Conservation (phyloP, 495 filamentous ascomycete species). For the Letharia lupina region DNA sequence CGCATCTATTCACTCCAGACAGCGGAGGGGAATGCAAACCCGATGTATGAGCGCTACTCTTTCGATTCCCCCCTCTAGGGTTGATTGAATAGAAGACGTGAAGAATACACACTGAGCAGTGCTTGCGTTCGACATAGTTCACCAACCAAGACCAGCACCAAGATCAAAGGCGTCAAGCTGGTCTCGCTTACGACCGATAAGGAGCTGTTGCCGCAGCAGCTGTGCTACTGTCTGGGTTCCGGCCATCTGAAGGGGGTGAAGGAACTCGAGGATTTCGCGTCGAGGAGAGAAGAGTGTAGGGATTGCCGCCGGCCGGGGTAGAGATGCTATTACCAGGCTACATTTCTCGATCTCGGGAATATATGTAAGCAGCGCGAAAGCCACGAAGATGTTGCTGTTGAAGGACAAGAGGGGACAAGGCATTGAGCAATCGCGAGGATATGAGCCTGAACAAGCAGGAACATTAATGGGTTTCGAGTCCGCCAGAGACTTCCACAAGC, state of each 20-base stretch:
- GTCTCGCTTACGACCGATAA: neutral
- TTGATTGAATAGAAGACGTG: neutral
- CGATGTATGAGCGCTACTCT: slow-evolving; percentile 11
- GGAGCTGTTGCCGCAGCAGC: neutral
- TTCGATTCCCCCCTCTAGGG: slow-evolving; percentile 4
- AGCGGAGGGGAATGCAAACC: neutral
- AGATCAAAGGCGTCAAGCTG: neutral
- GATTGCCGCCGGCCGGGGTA: neutral
- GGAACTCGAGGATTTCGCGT: neutral
- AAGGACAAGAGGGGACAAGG: no score
- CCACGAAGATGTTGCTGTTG: neutral
- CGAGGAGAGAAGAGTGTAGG: neutral
- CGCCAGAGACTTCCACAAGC: no score
- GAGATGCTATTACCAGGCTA: neutral
- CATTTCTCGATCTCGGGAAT: neutral
- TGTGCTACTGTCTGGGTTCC: neutral
- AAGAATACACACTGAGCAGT: neutral
- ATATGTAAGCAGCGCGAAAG: no score
- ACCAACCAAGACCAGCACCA: neutral
- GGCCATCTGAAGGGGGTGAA: neutral
- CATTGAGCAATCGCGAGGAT: no score
- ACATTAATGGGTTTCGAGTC: no score
- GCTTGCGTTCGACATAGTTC: neutral
- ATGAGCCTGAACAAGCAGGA: no score
- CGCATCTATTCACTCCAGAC: slow-evolving; percentile 28